A percentile compares a stretch with the other conserved stretches of the same genome.
Evolutionary conservation across 1,139 yeast species (phyloP).

Genomic region (Candida sp.): DNA sequence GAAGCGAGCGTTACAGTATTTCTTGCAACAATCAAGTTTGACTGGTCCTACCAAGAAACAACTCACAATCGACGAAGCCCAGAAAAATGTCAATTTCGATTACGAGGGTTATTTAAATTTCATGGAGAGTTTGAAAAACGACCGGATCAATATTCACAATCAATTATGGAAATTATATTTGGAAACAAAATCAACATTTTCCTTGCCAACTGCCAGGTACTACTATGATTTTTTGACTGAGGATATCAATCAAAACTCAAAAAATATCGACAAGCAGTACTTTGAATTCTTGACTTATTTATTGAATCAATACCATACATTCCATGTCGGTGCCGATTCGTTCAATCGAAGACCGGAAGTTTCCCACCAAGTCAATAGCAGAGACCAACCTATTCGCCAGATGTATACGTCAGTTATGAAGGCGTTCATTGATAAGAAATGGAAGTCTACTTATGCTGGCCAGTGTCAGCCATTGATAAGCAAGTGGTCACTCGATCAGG

Average conservation of each 20-base stretch:
- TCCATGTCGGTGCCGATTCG: conserved; percentile 18
- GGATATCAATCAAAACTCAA: conserved; percentile 9
- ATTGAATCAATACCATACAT: conserved; percentile 16
- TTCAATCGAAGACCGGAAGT: conserved; percentile 19
- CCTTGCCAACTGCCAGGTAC: conserved; percentile 20
- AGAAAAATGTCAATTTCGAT: conserved; percentile 35
- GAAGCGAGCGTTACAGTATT: conserved; percentile 23
- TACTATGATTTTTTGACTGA: conserved; percentile 21
- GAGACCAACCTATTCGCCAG: conserved; percentile 15
- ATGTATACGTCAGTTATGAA: conserved; percentile 26
- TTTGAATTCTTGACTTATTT: conserved; percentile 22
- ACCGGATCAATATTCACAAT: conserved; percentile 23
- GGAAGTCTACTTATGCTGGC: conserved; percentile 23
- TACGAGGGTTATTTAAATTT: conserved; percentile 35
- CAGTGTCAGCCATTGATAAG: conserved; percentile 30
- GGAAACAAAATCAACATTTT: conserved; percentile 20
- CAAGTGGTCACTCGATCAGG: conserved; percentile 35
- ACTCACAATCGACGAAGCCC: conserved; percentile 18
- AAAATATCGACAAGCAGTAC: conserved; percentile 15
- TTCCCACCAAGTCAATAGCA: conserved; percentile 13
- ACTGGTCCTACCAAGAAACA: neutral
- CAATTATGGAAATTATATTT: conserved; percentile 34
- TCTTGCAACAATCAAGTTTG: conserved; percentile 16
- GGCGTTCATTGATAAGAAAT: conserved; percentile 24
- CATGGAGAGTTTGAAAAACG: conserved; percentile 19